Conservation (phyloP, 2,329 filamentous ascomycete genomes). For the Ophiocordyceps polyrhachis-furcata region DNA sequence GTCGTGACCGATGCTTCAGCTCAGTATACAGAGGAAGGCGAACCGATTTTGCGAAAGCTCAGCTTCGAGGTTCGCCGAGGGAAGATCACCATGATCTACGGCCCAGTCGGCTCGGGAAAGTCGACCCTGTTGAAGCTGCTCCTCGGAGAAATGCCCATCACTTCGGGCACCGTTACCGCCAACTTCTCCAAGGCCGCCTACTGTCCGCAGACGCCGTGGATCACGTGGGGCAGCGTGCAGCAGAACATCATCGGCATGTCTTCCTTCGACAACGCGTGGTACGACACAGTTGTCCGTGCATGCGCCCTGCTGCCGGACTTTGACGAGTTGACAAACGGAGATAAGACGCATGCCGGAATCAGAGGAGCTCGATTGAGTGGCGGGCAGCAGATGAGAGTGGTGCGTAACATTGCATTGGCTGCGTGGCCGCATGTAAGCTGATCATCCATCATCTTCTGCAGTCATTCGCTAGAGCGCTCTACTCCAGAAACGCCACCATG, state of each 20-base stretch:
- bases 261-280: conserved; percentile 5
- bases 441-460: not conserved
- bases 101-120: conserved; percentile 9
- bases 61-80: conserved; percentile 3
- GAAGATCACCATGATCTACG: conserved; percentile 8
- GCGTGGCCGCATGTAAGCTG: not conserved
- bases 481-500: conserved; percentile 7
- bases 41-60: conserved; percentile 1
- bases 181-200: conserved; percentile 5
- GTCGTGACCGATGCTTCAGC: conserved; percentile 2
- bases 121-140: conserved; percentile 8
- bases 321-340: conserved; percentile 6
- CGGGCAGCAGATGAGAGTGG: conserved; percentile 10
- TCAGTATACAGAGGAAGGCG: conserved; percentile 2
- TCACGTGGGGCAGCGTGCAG: conserved; percentile 7
- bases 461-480: conserved; percentile 10
- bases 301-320: conserved; percentile 7
- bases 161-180: conserved; percentile 2
- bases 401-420: conserved; percentile 1
- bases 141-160: conserved; percentile 7
- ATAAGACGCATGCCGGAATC: conserved; percentile 7
- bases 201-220: conserved; percentile 9
- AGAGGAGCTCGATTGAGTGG: conserved; percentile 9
- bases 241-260: conserved; percentile 9
- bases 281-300: conserved; percentile 6